Base-by-base conservation (phyloP, 2,329 filamentous ascomycete genomes). In the Penicillium thymicola region DNA sequence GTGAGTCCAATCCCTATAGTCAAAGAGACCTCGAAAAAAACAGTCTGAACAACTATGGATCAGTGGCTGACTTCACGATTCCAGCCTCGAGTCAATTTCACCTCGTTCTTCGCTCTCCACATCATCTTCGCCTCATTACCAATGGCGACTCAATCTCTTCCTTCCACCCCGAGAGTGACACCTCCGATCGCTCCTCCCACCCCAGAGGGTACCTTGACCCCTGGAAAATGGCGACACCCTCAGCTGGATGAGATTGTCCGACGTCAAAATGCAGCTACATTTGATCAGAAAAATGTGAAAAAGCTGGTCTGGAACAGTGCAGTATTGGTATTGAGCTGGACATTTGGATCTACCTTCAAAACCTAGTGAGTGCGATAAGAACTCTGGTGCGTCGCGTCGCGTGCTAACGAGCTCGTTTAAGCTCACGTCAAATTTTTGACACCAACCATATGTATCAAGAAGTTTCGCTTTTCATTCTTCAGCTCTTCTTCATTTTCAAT, bases 201-300 rank as follows among this genome's bases (percentile, higher is more conserved):
- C 10, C 65, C 68, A n/a, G 63, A 67, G 47, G 68, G 67, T 47
- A 70, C 69, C 9, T 72, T 71, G 18, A 78, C 76, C 8, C 78
- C 90, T 7, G 92, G 93, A 54, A 90, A 87, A 70, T 99, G 94
- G 93, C 85, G 87, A 69, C 94, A 99, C 73, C 94, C 94, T 34
- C 86, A 88, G 61, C 82, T 97, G 62, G 83, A 91, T 67, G 93
- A 97, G 75, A 95, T 99, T 70, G 86, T 89, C 16, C 83, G 84
- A 60, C 86, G 94, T 50, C 89, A 92, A 70, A 87, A 90, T 72
- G 87, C 87, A 21, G 85, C 86, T 14, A 89, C 82, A 46, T 96
- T 97, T 72, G 85, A 87, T 54, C 86, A 92, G 65, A 84, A 84
- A 70, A 93, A 96, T 63, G 76, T 94, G 47, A 83, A 81, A 59